Evolutionary conservation across 2,329 filamentous ascomycete genomes (phyloP).

Genomic region (Scedosporium dehoogii): DNA sequence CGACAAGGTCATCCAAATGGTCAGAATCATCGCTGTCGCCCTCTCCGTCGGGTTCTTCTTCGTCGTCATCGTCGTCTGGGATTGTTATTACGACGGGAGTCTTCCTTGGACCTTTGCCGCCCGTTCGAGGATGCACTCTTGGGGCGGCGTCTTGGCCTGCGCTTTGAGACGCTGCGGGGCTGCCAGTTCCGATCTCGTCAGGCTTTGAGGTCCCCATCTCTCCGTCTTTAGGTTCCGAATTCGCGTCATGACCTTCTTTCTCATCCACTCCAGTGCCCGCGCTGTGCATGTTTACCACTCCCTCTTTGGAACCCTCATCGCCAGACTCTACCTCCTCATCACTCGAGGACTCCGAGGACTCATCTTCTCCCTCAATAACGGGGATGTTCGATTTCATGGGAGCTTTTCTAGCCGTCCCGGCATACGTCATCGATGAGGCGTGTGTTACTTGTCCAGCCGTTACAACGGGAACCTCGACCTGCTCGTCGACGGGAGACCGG

Average conservation of each 20-base stretch:
- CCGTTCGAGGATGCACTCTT: not conserved
- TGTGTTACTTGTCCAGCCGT: too few relatives aligned
- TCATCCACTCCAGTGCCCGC: not conserved
- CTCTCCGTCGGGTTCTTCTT: too few relatives aligned
- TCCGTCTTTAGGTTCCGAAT: not conserved
- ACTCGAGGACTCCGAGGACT: too few relatives aligned
- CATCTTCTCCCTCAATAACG: too few relatives aligned
- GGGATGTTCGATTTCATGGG: too few relatives aligned
- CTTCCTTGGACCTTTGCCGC: not conserved
- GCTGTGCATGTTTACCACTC: not conserved
- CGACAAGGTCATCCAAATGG: not conserved
- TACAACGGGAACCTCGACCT: slow-evolving; percentile 23
- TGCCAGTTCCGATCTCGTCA: not conserved
- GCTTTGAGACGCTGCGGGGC: too few relatives aligned
- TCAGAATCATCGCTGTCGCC: not conserved
- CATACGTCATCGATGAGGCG: too few relatives aligned
- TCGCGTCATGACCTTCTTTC: not conserved
- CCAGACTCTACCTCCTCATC: too few relatives aligned
- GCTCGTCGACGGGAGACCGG: slow-evolving; percentile 8
- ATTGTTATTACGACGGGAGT: not conserved
- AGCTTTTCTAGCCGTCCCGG: too few relatives aligned
- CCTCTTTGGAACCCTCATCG: too few relatives aligned
- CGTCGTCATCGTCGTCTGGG: too few relatives aligned
- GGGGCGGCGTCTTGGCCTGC: too few relatives aligned
- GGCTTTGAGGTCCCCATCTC: not conserved